Conservation (phyloP, 2,329 filamentous ascomycete species). For the Ustulina deusta region DNA sequence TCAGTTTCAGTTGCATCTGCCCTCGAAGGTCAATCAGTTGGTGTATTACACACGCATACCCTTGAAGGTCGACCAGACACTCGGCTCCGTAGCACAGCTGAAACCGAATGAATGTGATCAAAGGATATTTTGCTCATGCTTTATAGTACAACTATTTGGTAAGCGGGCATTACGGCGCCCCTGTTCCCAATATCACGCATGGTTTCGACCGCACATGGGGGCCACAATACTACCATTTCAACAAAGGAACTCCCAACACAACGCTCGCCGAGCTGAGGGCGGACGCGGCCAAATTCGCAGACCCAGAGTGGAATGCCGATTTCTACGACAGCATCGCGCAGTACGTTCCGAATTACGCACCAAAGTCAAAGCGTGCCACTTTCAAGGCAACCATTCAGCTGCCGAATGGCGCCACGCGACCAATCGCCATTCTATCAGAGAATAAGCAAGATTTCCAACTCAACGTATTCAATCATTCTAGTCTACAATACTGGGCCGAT, state of each 20-base stretch:
- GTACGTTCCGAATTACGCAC: slow-evolving; percentile 59
- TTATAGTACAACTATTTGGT: slow-evolving; percentile 53
- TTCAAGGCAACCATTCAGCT: slow-evolving; percentile 65
- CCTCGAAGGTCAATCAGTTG: not conserved
- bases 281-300: slow-evolving; percentile 65
- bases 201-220: slow-evolving; percentile 75
- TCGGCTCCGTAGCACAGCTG: not conserved
- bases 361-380: slow-evolving; percentile 62
- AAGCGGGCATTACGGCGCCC: slow-evolving; percentile 72
- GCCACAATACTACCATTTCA: slow-evolving; percentile 73
- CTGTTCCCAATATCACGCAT: slow-evolving; percentile 68
- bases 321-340: slow-evolving; percentile 71
- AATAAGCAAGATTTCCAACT: slow-evolving; percentile 68
- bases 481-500: slow-evolving; percentile 72
- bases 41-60: not conserved
- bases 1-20: not conserved
- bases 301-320: slow-evolving; percentile 66
- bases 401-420: slow-evolving; percentile 62
- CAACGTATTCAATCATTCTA: slow-evolving; percentile 64
- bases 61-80: not conserved
- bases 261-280: slow-evolving; percentile 61
- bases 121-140: not conserved
- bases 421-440: slow-evolving; percentile 67
- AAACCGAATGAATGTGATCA: not conserved
- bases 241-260: slow-evolving; percentile 62